These are phyloP conservation scores for Ascochyta clinopodiicola DNA, from an alignment of 2,329 filamentous ascomycete species.

Conservation along the genomic window DNA sequence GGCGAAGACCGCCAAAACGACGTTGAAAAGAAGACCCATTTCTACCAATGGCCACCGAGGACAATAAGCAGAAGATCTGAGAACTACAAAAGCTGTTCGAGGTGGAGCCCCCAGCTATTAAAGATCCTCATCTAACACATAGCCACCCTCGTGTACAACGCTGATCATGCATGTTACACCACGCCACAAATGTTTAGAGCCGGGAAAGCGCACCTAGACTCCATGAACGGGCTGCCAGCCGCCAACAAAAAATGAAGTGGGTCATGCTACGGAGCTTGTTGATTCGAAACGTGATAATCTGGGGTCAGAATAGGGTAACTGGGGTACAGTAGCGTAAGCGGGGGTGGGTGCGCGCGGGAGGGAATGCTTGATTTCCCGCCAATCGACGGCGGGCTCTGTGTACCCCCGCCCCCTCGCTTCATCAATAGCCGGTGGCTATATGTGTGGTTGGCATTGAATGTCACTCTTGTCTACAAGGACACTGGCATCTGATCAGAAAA, in stretches of 20 bases:
- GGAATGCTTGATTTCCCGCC: slow-evolving; percentile 31
- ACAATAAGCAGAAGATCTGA: not conserved
- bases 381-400: slow-evolving; percentile 16
- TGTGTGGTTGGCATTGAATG: not conserved
- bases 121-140: not conserved
- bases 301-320: slow-evolving; percentile 23
- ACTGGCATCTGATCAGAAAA: not conserved
- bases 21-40: slow-evolving; percentile 54
- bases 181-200: slow-evolving; percentile 19
- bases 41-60: not conserved
- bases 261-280: slow-evolving; percentile 16
- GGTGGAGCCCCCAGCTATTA: not conserved
- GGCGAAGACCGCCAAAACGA: slow-evolving; percentile 52
- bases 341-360: slow-evolving; percentile 19
- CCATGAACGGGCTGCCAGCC: slow-evolving; percentile 16
- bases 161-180: slow-evolving; percentile 20
- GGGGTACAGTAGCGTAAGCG: slow-evolving; percentile 30
- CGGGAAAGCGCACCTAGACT: slow-evolving; percentile 35
- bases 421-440: slow-evolving; percentile 14
- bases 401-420: slow-evolving; percentile 3
- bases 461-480: not conserved
- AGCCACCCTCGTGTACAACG: slow-evolving; percentile 14
- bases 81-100: not conserved
- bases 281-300: slow-evolving; percentile 20
- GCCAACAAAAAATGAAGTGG: slow-evolving; percentile 7